Base-by-base conservation (phyloP, 495 filamentous ascomycete species). In the Daldinia vernicosa region DNA sequence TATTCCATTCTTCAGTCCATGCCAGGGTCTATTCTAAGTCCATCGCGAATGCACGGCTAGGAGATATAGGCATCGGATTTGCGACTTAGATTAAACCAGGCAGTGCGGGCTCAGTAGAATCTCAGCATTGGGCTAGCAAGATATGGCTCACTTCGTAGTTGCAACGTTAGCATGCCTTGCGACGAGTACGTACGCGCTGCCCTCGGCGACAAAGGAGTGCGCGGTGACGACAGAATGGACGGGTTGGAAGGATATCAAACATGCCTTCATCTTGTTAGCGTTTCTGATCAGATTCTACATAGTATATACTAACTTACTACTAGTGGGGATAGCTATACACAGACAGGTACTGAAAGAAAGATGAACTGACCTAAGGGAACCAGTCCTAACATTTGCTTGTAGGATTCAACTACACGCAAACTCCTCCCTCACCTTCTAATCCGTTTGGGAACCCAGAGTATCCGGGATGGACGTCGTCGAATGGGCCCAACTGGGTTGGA, bases 391-490 rank as follows among this genome's bases (percentile, higher is more conserved):
- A 43, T 17, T 14, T 8, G 5, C 28, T 6, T 22, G 14, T 88
- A 17, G 87, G 87, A 56, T 97, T 95, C 81, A 85, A 92, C 73
- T 77, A 85, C 50, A 84, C 78, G 28, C 79, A 81, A 53, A 79
- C 84, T 12, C 88, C 91, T 62, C 91, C 93, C 6, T 84, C 85
- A 19, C 75, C 82, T 12, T 60, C 79, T 28, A 92, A 94, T 75
- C 92, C 93, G 0, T 82, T 95, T 65, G 93, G 93, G 26, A 97
- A 95, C 76, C 92, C 93, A 6, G 53, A 78, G 0, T 88, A 88
- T 47, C 89, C 88, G 1, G 88, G 87, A 5, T 86, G 80, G 78
- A 89, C 87, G 1, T 82, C 87, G 33, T 75, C 82, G 26, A 89
- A 88, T 66, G 87, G 87, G 12, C 82, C 85, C 11, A 90, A 90